Evolutionary conservation across 1,284 basidiomycete species (phyloP).

Genomic region (Retiboletus fuscus): DNA sequence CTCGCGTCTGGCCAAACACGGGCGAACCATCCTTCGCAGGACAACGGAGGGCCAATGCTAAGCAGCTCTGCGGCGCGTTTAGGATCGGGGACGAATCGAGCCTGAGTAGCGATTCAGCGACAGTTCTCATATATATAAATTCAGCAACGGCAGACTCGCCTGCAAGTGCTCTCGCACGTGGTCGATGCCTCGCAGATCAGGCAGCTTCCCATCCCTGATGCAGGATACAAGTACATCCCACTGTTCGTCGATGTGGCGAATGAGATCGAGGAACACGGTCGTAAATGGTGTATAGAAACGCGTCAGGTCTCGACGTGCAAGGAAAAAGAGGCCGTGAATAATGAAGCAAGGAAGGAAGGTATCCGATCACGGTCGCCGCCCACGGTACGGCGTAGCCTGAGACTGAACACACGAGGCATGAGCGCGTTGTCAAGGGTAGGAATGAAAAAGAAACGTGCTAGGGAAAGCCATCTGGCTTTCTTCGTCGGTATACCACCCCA

Average conservation of each 20-base stretch:
- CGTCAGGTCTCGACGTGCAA: too few relatives aligned
- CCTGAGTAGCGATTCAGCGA: not conserved
- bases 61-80: slow-evolving; percentile 26
- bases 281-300: too few relatives aligned
- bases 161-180: slow-evolving; percentile 19
- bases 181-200: slow-evolving; percentile 21
- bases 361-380: too few relatives aligned
- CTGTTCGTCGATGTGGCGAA: slow-evolving; percentile 24
- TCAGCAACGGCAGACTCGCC: slow-evolving; percentile 7
- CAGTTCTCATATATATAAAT: too few relatives aligned
- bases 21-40: slow-evolving; percentile 29
- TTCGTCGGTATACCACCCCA: too few relatives aligned
- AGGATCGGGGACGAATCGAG: slow-evolving; percentile 18
- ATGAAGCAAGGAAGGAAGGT: too few relatives aligned
- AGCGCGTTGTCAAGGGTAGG: too few relatives aligned
- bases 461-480: too few relatives aligned
- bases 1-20: slow-evolving; percentile 26
- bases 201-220: slow-evolving; percentile 27
- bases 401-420: too few relatives aligned
- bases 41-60: slow-evolving; percentile 26
- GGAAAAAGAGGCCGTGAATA: too few relatives aligned
- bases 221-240: slow-evolving; percentile 26
- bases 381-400: too few relatives aligned
- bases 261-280: slow-evolving; percentile 27
- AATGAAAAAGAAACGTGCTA: too few relatives aligned